These are phyloP conservation scores for Phytophthora citrophthora DNA, from an alignment of 352 stramenopile genomes.

Conservation along the genomic window DNA sequence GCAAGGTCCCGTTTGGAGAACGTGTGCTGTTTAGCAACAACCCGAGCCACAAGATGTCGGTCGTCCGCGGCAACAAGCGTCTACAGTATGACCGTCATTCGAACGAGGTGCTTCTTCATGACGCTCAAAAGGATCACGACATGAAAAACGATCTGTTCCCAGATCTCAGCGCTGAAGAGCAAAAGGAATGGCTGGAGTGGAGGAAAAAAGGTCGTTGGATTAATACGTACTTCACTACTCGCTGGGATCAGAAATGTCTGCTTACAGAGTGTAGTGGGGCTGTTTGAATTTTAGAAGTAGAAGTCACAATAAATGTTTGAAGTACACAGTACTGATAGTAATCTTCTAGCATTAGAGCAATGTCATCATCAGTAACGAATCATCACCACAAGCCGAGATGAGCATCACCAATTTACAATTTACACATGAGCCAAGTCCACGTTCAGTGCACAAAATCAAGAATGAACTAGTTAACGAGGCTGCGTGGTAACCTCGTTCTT, in stretches of 20 bases:
- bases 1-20: slow-evolving; percentile 32
- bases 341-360: too few species aligned
- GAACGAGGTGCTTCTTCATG: slow-evolving; percentile 36
- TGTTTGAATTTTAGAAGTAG: neutral
- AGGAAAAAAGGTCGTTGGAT: slow-evolving; percentile 1
- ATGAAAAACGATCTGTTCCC: slow-evolving; percentile 17
- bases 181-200: neutral
- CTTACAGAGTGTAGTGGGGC: neutral
- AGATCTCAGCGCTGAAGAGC: neutral
- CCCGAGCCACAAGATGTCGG: slow-evolving; percentile 40
- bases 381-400: too few species aligned
- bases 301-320: too few species aligned
- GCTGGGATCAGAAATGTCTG: slow-evolving; percentile 8
- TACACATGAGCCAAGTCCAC: too few species aligned
- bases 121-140: slow-evolving; percentile 45
- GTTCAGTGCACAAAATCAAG: too few species aligned
- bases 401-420: too few species aligned
- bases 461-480: too few species aligned
- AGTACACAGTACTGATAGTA: too few species aligned
- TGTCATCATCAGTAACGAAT: too few species aligned
- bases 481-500: slow-evolving; percentile 3
- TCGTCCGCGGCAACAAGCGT: slow-evolving; percentile 41
- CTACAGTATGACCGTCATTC: slow-evolving; percentile 47
- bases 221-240: slow-evolving; percentile 8
- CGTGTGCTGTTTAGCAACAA: slow-evolving; percentile 62